Evolutionary conservation across 2,329 filamentous ascomycete species (phyloP).

Genomic region (Rhinocladiella similis): DNA sequence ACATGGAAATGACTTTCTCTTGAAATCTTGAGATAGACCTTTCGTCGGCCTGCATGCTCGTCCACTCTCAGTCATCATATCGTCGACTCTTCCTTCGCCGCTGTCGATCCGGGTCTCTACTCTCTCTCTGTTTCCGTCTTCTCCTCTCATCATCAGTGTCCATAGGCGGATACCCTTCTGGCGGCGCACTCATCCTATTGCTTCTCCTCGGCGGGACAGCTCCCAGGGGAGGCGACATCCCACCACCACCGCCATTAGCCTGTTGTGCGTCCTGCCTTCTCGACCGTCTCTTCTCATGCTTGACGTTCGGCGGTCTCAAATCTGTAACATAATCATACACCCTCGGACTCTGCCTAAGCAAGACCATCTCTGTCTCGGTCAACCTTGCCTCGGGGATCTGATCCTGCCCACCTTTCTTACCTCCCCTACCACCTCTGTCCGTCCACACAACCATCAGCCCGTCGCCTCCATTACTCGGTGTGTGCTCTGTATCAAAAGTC

Average conservation of each 20-base stretch:
- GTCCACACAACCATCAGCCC: slow-evolving; percentile 29
- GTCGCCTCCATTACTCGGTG: slow-evolving; percentile 21
- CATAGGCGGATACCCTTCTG: slow-evolving; percentile 3
- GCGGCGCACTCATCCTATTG: slow-evolving; percentile 3
- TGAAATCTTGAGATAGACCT: too few relatives aligned
- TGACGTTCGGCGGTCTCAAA: slow-evolving; percentile 13
- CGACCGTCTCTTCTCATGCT: slow-evolving; percentile 20
- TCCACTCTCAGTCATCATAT: slow-evolving; percentile 9
- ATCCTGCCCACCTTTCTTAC: slow-evolving; percentile 24
- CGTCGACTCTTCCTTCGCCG: slow-evolving; percentile 15
- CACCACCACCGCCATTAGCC: slow-evolving; percentile 3
- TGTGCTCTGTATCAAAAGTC: slow-evolving; percentile 26
- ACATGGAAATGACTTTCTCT: too few relatives aligned
- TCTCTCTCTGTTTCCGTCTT: slow-evolving; percentile 6
- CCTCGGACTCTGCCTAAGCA: slow-evolving; percentile 24
- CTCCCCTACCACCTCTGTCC: slow-evolving; percentile 12
- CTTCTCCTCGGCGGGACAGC: slow-evolving; percentile 1
- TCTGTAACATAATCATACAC: slow-evolving; percentile 25
- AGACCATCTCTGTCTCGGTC: slow-evolving; percentile 26
- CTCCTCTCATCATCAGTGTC: slow-evolving; percentile 2
- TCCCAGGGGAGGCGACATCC: background rate
- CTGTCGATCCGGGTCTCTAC: slow-evolving; percentile 14
- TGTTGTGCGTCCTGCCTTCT: slow-evolving; percentile 8
- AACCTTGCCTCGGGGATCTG: slow-evolving; percentile 29
- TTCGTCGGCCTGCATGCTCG: background rate